Evolutionary conservation across 2,329 filamentous ascomycete genomes (phyloP), one percentile per base, ranked within the genome.

Genomic region (Aspergillus fijiensis): DNA sequence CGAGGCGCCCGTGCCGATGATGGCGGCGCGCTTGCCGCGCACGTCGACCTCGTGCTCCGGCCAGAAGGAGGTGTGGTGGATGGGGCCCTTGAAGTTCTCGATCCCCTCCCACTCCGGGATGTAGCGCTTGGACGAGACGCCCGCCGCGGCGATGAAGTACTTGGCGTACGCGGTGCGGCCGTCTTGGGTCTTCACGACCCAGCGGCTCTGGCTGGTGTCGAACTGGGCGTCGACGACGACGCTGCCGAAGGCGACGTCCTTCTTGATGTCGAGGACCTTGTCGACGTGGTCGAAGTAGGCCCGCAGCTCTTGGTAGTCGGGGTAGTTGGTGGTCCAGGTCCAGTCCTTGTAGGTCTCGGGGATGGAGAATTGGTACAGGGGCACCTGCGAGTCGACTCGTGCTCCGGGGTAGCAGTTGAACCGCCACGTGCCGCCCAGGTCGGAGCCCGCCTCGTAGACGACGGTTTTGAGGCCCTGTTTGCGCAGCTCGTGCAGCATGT

Each of bases 361-460:
- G 69, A 80, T 81, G 1, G 78, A 82, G 57, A 82, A 81, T 63
- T 86, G 78, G 60, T 86, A 86, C 56, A 80, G 75, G 0, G 83
- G 82, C 2, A 82, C 76, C 56, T 83, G 79, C 0, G 79, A 82
- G 70, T 87, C 85, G 2, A 85, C 82, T 0, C 77, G 72, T 1
- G 82, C 80, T 0, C 83, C 84, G 0, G 82, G 84, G 63, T 85
- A 86, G 64, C 79, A 78, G 69, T 85, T 85, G 81, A 79, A 85
- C 49, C 79, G 72, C 85, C 85, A 87, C 0, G 79, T 81, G 25
- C 84, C 84, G 2, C 83, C 84, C 0, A 79, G 69, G 54, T 81
- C 79, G 9, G 76, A 76, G 11, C 80, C 84, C 0, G 82, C 81
- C 62, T 87, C 85, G 61, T 81, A 82, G 23, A 86, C 76, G 31